Evolutionary conservation across 2,329 filamentous ascomycete genomes (phyloP).

Genomic region (Aspergillus oerlinghausenensis): DNA sequence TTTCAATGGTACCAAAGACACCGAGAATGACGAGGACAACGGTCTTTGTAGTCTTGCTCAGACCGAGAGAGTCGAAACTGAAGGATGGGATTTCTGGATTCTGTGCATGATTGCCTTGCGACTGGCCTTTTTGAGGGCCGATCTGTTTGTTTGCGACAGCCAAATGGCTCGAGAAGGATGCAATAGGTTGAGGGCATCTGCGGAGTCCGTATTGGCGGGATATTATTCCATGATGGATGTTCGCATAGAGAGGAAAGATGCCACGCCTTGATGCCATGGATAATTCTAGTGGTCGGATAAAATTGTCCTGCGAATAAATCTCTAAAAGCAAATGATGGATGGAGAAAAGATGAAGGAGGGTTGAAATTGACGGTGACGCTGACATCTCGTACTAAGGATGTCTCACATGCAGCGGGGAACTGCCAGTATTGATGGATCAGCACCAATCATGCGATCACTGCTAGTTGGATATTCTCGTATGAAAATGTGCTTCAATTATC

Average conservation of each 20-base stretch:
- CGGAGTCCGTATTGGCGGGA: neutral
- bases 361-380: neutral
- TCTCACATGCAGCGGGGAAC: neutral
- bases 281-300: too few relatives aligned
- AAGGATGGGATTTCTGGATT: conserved; percentile 1
- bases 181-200: neutral
- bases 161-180: neutral
- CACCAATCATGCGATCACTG: neutral
- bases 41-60: conserved; percentile 24
- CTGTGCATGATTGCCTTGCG: neutral
- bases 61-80: conserved; percentile 24
- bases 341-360: neutral
- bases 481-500: neutral
- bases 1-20: conserved; percentile 31
- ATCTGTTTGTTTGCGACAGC: neutral
- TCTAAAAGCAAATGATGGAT: neutral
- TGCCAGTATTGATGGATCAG: too few relatives aligned
- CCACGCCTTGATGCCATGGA: neutral
- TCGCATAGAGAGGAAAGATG: neutral
- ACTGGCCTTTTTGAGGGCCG: neutral
- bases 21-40: conserved; percentile 23
- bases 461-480: neutral
- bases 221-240: neutral
- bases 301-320: too few relatives aligned
- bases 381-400: neutral